Base-by-base conservation (phyloP, 148 eudicot genomes). In the Beta vulgaris region DNA sequence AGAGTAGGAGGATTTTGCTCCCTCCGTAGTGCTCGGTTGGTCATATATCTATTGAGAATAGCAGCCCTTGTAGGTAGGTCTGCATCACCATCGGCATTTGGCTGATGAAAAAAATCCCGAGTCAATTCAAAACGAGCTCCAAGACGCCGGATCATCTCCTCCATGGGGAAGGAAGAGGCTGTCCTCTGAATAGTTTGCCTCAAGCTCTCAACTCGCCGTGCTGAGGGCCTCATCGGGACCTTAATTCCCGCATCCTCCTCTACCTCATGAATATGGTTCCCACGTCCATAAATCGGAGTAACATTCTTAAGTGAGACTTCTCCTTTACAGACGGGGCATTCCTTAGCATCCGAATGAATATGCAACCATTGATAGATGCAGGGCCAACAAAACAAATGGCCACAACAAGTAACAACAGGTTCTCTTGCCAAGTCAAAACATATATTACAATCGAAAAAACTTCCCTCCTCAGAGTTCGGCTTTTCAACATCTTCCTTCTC, bases 331-430 rank as follows among this genome's bases (percentile, higher is more conserved):
- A 92, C 97, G 0, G 97, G 99, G 63, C 99, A 95, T 63, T 95
- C 97, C 72, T 86, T 95, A n/a, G 96, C 90, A 71, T 83, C 86
- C 1, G 96, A 89, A 69, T 95, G 91, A 76, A 87, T 73, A 78
- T 89, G 83, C 57, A 95, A 39, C 99, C 99, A 95, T n/a, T 86
- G 88, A 83, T 92, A 95, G 57, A 95, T 86, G 69, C 99, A 95
- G 10, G 97, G 85, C 99, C 99, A 95, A 73, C 99, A 95, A 81
- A 95, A 95, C 79, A 95, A 83, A 83, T 95, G 99, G 74, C 99
- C 99, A 73, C 99, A 95, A 80, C 94, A 86, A 73, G 99, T 95
- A 68, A 95, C 97, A 72, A 95, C 87, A 12, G 99, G 99, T 28
- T 95, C 98, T 71, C 82, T 88, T 7, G 99, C 86, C 89, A 92